A percentile compares a stretch with the other conserved stretches of the same genome.
These are phyloP conservation scores for Lindgomyces ingoldianus DNA, from an alignment of 495 filamentous ascomycete genomes.

Conservation along the genomic window DNA sequence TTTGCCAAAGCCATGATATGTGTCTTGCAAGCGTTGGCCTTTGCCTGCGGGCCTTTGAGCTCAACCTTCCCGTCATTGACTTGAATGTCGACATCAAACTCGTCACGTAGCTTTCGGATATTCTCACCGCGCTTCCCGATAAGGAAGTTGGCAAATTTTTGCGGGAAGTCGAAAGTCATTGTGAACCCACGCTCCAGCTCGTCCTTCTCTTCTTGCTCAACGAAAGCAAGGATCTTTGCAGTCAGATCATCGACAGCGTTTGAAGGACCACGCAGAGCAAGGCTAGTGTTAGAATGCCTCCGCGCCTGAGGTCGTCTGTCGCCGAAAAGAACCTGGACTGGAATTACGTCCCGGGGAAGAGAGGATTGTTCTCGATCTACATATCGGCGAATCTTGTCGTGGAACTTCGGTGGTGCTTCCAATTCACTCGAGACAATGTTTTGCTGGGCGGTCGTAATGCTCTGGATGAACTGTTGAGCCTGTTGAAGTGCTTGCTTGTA, in stretches of 20 bases:
- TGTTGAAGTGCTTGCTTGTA: conserved; percentile 72
- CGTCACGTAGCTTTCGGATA: conserved; percentile 91
- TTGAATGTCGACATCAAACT: conserved; percentile 96
- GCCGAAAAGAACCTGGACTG: conserved; percentile 66
- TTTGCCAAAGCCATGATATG: conserved; percentile 74
- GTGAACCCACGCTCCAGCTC: conserved; percentile 86
- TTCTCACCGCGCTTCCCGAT: conserved; percentile 92
- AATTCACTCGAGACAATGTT: conserved; percentile 65
- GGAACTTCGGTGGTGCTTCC: conserved; percentile 73
- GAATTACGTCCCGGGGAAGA: conserved; percentile 65
- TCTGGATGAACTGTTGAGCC: conserved; percentile 69
- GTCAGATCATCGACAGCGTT: conserved; percentile 68
- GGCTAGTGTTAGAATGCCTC: conserved; percentile 8
- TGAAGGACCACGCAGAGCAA: conserved; percentile 75
- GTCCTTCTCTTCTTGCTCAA: conserved; percentile 80
- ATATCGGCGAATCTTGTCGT: conserved; percentile 76
- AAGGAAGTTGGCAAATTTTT: conserved; percentile 88
- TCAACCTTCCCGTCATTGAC: conserved; percentile 72
- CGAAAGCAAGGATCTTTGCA: conserved; percentile 69
- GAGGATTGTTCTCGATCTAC: conserved; percentile 73
- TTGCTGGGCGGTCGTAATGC: conserved; percentile 69
- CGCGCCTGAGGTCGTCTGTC: conserved; percentile 48
- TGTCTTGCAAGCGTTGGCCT: conserved; percentile 78
- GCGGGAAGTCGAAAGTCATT: conserved; percentile 84
- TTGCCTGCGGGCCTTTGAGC: conserved; percentile 70